These are phyloP conservation scores for Erysiphe pulchra DNA, from an alignment of 2,329 filamentous ascomycete genomes.

Conservation along the genomic window DNA sequence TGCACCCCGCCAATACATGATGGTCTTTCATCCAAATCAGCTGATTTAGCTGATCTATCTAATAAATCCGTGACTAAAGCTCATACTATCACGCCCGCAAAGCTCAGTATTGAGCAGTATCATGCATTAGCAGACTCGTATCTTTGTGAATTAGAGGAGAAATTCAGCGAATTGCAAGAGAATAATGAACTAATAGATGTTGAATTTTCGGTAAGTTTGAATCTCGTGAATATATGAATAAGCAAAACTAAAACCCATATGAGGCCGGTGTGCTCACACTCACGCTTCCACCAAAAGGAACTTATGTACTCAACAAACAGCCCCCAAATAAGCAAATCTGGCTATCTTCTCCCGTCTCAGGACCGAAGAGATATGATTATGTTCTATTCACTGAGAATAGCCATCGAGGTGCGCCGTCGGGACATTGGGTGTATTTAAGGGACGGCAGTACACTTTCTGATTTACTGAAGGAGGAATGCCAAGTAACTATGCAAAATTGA, in stretches of 20 bases:
- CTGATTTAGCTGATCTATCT: slow-evolving; percentile 18
- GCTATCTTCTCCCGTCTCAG: slow-evolving; percentile 75
- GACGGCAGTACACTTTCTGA: slow-evolving; percentile 55
- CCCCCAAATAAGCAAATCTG: slow-evolving; percentile 95
- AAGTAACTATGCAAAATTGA: slow-evolving; percentile 21
- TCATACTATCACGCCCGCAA: slow-evolving; percentile 22
- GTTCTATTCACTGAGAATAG: slow-evolving; percentile 48
- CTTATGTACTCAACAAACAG: slow-evolving; percentile 94
- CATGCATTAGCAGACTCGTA: slow-evolving; percentile 54
- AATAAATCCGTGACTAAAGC: not conserved
- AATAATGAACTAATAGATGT: slow-evolving; percentile 53
- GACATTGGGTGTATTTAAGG: slow-evolving; percentile 60
- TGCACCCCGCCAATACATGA: slow-evolving; percentile 15
- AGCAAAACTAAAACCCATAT: not conserved
- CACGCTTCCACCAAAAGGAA: slow-evolving; percentile 40
- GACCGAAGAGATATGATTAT: slow-evolving; percentile 88
- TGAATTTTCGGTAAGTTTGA: slow-evolving; percentile 51
- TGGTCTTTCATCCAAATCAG: slow-evolving; percentile 33
- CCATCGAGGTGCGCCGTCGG: slow-evolving; percentile 55
- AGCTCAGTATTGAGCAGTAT: slow-evolving; percentile 46
- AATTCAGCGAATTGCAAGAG: slow-evolving; percentile 54
- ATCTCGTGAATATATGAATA: too few species aligned
- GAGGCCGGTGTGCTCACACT: slow-evolving; percentile 74
- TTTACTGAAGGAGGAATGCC: slow-evolving; percentile 52
- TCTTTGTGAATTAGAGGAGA: slow-evolving; percentile 29